Evolutionary conservation across 495 filamentous ascomycete species (phyloP).

Genomic region (Penicillium egyptiacum): DNA sequence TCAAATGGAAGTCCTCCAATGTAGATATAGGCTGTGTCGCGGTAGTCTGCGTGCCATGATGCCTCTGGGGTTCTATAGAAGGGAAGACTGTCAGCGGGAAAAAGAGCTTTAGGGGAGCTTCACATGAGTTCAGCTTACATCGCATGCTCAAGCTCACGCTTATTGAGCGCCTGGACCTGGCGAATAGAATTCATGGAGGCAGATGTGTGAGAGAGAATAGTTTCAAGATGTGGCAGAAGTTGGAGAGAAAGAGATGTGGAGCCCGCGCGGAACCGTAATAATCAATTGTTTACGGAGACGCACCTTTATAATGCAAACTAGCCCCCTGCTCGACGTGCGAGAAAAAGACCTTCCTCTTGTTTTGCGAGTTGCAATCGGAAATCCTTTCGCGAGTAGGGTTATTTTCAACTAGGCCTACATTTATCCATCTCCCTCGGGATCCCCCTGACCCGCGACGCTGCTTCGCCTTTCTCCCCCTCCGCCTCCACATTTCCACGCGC

Average conservation of each 20-base stretch:
- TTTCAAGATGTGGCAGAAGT: slow-evolving; percentile 13
- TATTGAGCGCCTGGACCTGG: slow-evolving; percentile 88
- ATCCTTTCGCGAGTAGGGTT: slow-evolving; percentile 1
- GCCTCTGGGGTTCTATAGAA: slow-evolving; percentile 66
- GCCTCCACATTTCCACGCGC: slow-evolving; percentile 10
- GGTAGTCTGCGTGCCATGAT: slow-evolving; percentile 97
- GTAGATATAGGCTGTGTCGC: slow-evolving; percentile 95
- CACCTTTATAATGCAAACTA: slow-evolving; percentile 8
- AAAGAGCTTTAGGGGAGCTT: slow-evolving; percentile 1
- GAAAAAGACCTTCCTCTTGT: neutral
- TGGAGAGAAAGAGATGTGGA: slow-evolving; percentile 27
- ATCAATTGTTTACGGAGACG: slow-evolving; percentile 29
- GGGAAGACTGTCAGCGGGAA: slow-evolving; percentile 16
- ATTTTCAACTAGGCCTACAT: neutral
- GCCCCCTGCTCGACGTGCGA: slow-evolving; percentile 16
- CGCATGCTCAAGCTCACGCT: slow-evolving; percentile 87
- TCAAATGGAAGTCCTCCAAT: slow-evolving; percentile 94
- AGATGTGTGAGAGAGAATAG: slow-evolving; percentile 10
- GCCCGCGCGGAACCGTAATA: slow-evolving; percentile 33
- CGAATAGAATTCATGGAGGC: slow-evolving; percentile 84
- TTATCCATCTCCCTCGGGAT: slow-evolving; percentile 12
- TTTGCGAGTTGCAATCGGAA: slow-evolving; percentile 2
- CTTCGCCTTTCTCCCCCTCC: slow-evolving; percentile 16
- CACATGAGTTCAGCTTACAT: slow-evolving; percentile 49
- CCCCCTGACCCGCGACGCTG: slow-evolving; percentile 25